Evolutionary conservation across 2,329 filamentous ascomycete genomes (phyloP).

Genomic region (Xylaria hypoxylon): DNA sequence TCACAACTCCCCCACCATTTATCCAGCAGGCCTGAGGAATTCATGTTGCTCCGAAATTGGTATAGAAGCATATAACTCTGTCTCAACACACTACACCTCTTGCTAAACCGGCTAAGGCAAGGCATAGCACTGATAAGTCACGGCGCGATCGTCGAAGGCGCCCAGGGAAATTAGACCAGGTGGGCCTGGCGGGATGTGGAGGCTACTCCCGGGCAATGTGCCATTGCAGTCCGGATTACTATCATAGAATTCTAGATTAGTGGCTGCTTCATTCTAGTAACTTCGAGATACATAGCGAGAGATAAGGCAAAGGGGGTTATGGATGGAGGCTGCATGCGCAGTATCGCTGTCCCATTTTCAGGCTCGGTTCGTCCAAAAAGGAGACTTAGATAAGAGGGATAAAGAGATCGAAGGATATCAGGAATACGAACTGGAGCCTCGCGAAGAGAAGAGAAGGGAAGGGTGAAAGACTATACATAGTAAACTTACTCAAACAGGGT

Average conservation of each 20-base stretch:
- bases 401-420: neutral
- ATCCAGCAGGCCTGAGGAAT: too few relatives aligned
- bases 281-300: neutral
- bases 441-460: neutral
- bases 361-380: too few relatives aligned
- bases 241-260: neutral
- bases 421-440: neutral
- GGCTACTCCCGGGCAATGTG: slow-evolving; percentile 32
- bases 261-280: neutral
- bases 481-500: slow-evolving; percentile 43
- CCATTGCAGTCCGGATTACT: slow-evolving; percentile 41
- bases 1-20: too few relatives aligned
- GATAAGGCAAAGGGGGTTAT: neutral
- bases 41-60: too few relatives aligned
- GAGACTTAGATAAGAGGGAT: too few relatives aligned
- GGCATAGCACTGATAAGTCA: slow-evolving; percentile 40
- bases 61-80: neutral
- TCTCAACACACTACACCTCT: neutral
- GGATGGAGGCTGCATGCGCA: too few relatives aligned
- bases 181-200: slow-evolving; percentile 40
- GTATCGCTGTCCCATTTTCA: too few relatives aligned
- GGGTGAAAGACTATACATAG: neutral
- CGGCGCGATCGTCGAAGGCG: slow-evolving; percentile 42
- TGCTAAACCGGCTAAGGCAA: neutral
- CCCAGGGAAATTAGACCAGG: slow-evolving; percentile 35